phyloP scores from a whole-genome alignment of 805 yeast genomes.

The Ogataea allantospora region DNA sequence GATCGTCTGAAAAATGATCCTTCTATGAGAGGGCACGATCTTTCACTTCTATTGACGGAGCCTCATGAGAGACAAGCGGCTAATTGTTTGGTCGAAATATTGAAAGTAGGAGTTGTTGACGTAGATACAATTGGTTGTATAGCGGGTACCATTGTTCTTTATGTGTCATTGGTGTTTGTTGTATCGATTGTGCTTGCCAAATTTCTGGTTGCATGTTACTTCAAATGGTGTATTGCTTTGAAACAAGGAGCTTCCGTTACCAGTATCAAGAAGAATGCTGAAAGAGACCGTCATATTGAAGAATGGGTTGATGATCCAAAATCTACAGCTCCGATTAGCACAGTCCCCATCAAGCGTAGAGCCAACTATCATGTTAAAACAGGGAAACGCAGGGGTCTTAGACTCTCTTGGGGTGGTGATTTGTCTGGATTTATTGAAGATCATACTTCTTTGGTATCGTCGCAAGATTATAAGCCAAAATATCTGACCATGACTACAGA shows the following conservation, averaged over 20 bases:
- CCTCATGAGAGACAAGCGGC: conserved; percentile 70
- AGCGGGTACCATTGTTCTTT: conserved; percentile 81
- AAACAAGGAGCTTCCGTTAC: conserved; percentile 70
- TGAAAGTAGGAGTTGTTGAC: conserved; percentile 87
- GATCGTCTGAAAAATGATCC: conserved; percentile 56
- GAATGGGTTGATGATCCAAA: conserved; percentile 76
- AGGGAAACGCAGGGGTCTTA: conserved; percentile 30
- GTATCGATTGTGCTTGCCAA: conserved; percentile 74
- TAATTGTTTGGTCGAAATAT: conserved; percentile 78
- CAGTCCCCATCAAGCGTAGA: conserved; percentile 51
- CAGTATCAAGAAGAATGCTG: conserved; percentile 57
- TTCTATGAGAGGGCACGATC: conserved; percentile 70
- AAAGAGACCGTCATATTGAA: conserved; percentile 69
- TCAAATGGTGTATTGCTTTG: conserved; percentile 77
- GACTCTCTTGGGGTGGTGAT: conserved; percentile 41
- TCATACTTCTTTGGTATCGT: conserved; percentile 1
- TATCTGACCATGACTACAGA: conserved; percentile 69
- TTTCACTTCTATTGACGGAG: conserved; percentile 68
- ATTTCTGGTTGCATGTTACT: conserved; percentile 84
- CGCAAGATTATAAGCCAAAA: conserved; percentile 38
- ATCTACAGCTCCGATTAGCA: conserved; percentile 48
- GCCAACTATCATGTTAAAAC: conserved; percentile 44
- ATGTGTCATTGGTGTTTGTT: conserved; percentile 79
- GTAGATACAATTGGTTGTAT: conserved; percentile 91
- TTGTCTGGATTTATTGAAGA: conserved; percentile 31